Base-by-base conservation (phyloP, 1,284 basidiomycete species). In the Thelephora terrestris region DNA sequence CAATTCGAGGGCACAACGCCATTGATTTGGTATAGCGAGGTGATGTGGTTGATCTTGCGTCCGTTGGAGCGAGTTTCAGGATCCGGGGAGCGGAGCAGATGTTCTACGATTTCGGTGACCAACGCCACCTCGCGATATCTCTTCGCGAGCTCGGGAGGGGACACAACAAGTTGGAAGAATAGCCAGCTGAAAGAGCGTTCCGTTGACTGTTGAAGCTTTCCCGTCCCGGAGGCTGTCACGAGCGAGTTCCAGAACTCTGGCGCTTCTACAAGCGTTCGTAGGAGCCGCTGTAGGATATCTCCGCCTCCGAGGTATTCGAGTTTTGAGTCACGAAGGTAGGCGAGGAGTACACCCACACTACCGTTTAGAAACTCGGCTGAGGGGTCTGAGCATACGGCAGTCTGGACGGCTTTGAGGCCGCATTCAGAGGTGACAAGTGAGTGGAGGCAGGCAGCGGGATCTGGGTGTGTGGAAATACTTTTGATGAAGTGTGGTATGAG, bases 161-260 rank as follows among this genome's bases (percentile, higher is more conserved):
- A 61, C n/a, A 58, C 59, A 14, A 76, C 59, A 21, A 81, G 68
- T 51, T 75, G 67, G 10, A 68, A 62, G 2, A 82, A 64, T 5
- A 81, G 66, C 70, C 71, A 75, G 0, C 69, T 73, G 52, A 81
- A 77, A n/a, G 60, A 57, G 1, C 54, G 50, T 48, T 71, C 65
- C 0, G 61, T 69, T 9, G 59, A 46, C 14, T 62, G 59, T 17
- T 66, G 50, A 37, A 82, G 58, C n/a, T 57, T 52, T 2, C 64
- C 64, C 9, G 53, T 56, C 20, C 58, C 54, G 43, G 77, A 74
- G 4, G 71, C 70, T 7, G 63, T 51, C 1, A 57, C 53, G 53
- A 76, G 73, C 7, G 63, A 54, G 36, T 57, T 56, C 75, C 75
- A 79, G 53, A 80, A 79, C 27, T 78, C 64, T 0, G 77, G 71